phyloP scores from a whole-genome alignment of 345 rosid genomes.

The Angophora floribunda region DNA sequence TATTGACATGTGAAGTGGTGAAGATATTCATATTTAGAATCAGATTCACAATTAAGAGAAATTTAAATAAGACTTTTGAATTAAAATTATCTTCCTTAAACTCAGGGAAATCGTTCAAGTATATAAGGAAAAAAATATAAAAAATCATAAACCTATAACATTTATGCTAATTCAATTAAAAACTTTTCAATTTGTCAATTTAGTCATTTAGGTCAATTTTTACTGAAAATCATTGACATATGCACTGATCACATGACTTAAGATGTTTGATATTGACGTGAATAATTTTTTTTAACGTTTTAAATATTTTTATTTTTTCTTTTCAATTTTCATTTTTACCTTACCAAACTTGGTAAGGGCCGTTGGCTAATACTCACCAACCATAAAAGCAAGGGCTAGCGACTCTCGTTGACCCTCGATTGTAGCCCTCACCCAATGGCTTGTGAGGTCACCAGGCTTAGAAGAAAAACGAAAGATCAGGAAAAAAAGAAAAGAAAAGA shows the following conservation, averaged over 20 bases:
- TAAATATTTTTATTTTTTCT: no score
- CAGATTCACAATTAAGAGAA: background rate
- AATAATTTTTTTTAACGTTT: no score
- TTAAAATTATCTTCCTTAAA: background rate
- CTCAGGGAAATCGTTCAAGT: background rate
- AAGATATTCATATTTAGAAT: background rate
- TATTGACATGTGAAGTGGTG: background rate
- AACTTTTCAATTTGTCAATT: background rate
- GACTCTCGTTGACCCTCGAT: background rate
- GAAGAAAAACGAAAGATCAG: fast-evolving
- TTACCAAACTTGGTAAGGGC: background rate
- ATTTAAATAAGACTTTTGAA: background rate
- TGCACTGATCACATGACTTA: fast-evolving
- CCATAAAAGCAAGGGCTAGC: background rate
- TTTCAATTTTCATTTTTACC: background rate
- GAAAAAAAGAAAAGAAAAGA: fast-evolving
- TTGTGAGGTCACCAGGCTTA: fast-evolving
- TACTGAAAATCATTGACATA: no score
- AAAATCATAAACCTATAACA: fast-evolving
- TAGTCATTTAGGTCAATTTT: fast-evolving
- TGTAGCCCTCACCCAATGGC: fast-evolving
- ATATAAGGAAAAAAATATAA: no score
- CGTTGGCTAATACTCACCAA: background rate
- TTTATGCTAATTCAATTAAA: no score
- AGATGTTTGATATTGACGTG: fast-evolving